phyloP scores from a whole-genome alignment of 2,329 filamentous ascomycete genomes.

The Chrysoporthe austroafricana region DNA sequence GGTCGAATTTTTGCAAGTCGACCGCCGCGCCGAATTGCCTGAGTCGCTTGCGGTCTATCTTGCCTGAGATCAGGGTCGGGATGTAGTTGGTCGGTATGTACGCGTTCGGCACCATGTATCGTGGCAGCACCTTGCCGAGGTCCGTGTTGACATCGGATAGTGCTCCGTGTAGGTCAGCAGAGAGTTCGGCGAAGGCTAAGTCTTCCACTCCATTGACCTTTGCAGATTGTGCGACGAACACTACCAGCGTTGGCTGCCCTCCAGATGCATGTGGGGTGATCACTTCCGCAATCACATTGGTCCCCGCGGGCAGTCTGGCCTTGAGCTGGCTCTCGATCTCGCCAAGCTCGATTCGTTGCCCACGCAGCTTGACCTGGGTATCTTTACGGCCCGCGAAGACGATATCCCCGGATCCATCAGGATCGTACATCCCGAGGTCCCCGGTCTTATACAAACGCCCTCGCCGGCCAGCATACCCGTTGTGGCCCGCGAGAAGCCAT shows the following conservation, averaged over 20 bases:
- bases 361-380: conserved; percentile 62
- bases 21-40: conserved; percentile 39
- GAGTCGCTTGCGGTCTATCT: conserved; percentile 47
- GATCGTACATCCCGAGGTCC: conserved; percentile 49
- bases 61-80: conserved; percentile 49
- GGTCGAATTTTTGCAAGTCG: conserved; percentile 26
- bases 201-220: conserved; percentile 30
- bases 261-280: conserved; percentile 38
- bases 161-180: conserved; percentile 26
- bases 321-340: conserved; percentile 50
- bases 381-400: conserved; percentile 58
- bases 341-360: conserved; percentile 59
- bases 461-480: conserved; percentile 38
- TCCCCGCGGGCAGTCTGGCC: conserved; percentile 42
- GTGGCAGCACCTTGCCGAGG: conserved; percentile 21
- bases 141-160: conserved; percentile 30
- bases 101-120: conserved; percentile 45
- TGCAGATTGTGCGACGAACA: conserved; percentile 36
- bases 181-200: conserved; percentile 26
- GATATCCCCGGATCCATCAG: conserved; percentile 43
- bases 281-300: conserved; percentile 52
- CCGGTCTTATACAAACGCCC: conserved; percentile 53
- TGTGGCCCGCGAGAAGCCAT: conserved; percentile 39
- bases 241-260: conserved; percentile 36
- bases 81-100: conserved; percentile 48